Conservation (phyloP, 768 basidiomycete species). For the Multifurca ochricompacta region DNA sequence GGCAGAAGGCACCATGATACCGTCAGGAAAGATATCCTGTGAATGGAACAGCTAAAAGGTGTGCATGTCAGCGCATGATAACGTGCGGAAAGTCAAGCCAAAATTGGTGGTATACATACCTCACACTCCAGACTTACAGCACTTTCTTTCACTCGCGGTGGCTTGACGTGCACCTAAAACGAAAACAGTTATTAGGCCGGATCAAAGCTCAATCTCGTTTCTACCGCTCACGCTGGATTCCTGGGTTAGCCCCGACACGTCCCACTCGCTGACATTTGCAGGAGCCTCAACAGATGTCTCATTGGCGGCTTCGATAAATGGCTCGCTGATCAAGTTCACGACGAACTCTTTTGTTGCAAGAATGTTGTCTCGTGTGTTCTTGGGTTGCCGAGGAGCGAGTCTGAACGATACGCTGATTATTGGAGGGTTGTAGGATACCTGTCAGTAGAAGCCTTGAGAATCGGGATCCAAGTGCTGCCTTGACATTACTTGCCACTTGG, state of each 20-base stretch:
- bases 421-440: slow-evolving; percentile 61
- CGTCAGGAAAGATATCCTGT: slow-evolving; percentile 39
- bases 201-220: neutral
- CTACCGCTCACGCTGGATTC: slow-evolving; percentile 40
- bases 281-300: slow-evolving; percentile 49
- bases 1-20: slow-evolving; percentile 32
- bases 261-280: slow-evolving; percentile 48
- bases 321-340: slow-evolving; percentile 64
- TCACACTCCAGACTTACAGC: slow-evolving; percentile 55
- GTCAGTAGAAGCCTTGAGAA: slow-evolving; percentile 14
- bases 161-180: slow-evolving; percentile 39
- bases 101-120: slow-evolving; percentile 28
- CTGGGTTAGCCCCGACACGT: slow-evolving; percentile 49
- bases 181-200: neutral
- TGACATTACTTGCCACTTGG: slow-evolving; percentile 15
- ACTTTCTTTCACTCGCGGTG: slow-evolving; percentile 49
- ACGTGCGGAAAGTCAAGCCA: neutral
- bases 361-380: slow-evolving; percentile 64
- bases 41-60: slow-evolving; percentile 39
- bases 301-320: slow-evolving; percentile 52
- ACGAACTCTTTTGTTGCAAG: slow-evolving; percentile 58
- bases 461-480: slow-evolving; percentile 6
- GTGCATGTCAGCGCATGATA: slow-evolving; percentile 23
- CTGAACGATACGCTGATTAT: slow-evolving; percentile 56
- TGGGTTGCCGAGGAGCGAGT: slow-evolving; percentile 35